phyloP scores from a whole-genome alignment of 805 yeast genomes.

The Cyberlindnera sargentensis region DNA sequence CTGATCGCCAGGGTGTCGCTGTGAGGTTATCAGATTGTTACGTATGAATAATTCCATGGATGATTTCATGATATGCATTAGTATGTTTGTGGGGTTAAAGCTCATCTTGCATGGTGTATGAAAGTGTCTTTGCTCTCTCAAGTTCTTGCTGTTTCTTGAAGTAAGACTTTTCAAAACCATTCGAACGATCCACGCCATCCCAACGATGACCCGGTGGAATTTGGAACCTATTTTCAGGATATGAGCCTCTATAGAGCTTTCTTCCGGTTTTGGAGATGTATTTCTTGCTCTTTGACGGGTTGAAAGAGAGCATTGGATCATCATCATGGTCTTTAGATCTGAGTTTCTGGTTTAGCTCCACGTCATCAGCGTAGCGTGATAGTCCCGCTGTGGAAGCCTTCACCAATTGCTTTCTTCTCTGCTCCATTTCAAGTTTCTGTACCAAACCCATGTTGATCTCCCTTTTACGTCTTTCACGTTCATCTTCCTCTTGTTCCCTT shows the following conservation, averaged over 20 bases:
- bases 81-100: constrained; percentile 11
- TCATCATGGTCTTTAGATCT: constrained; percentile 36
- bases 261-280: constrained; percentile 38
- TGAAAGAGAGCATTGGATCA: constrained; percentile 57
- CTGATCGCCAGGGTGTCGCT: too few species aligned
- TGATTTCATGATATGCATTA: too few species aligned
- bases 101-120: constrained; percentile 33
- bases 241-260: constrained; percentile 46
- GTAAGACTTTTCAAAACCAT: constrained; percentile 73
- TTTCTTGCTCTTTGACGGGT: constrained; percentile 20
- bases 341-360: constrained; percentile 29
- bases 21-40: too few species aligned
- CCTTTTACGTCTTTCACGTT: constrained; percentile 23
- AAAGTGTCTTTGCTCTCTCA: constrained; percentile 25
- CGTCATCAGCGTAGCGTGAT: constrained; percentile 31
- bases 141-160: constrained; percentile 36
- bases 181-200: constrained; percentile 90
- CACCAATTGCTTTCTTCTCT: constrained; percentile 26
- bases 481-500: constrained; percentile 22
- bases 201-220: constrained; percentile 77
- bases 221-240: constrained; percentile 65
- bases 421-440: constrained; percentile 31
- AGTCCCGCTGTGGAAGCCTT: constrained; percentile 21
- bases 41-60: too few species aligned
- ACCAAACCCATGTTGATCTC: constrained; percentile 32